These are phyloP conservation scores for Sporothrix brunneoviolacea DNA, from an alignment of 2,329 filamentous ascomycete species.

Conservation along the genomic window DNA sequence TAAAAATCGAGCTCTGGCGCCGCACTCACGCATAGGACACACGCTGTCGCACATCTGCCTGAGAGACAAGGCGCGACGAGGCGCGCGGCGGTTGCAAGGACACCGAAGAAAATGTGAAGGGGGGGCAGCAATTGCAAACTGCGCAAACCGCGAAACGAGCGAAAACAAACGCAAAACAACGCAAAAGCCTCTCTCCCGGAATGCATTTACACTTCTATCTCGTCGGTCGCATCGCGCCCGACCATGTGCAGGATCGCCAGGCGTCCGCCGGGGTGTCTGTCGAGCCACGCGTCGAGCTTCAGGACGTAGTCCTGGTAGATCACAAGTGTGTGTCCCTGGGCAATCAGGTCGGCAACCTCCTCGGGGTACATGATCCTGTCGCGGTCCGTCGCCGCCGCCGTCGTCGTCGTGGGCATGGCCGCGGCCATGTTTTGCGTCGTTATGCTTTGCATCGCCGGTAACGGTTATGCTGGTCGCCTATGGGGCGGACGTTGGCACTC, in stretches of 20 bases:
- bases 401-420: background rate
- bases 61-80: no score
- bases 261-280: conserved; percentile 51
- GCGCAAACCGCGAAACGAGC: background rate
- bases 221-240: conserved; percentile 51
- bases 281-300: conserved; percentile 51
- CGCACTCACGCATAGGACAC: background rate
- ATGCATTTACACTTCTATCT: conserved; percentile 47
- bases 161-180: background rate
- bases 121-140: no score
- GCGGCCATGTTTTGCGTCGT: no score
- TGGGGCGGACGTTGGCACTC: no score
- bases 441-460: no score
- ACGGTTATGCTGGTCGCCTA: no score
- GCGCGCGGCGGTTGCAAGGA: no score
- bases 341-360: conserved; percentile 46
- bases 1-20: no score
- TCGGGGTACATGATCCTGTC: conserved; percentile 37
- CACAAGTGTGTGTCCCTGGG: conserved; percentile 48
- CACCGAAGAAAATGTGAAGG: no score
- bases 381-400: conserved; percentile 25
- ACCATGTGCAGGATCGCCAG: conserved; percentile 57
- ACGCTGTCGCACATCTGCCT: no score
- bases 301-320: conserved; percentile 50
- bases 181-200: background rate